Percentiles rank a stretch among this genome's conserved stretches.
Evolutionary conservation across 441 rosid species (phyloP).

Genomic region (Daphne laureola): DNA sequence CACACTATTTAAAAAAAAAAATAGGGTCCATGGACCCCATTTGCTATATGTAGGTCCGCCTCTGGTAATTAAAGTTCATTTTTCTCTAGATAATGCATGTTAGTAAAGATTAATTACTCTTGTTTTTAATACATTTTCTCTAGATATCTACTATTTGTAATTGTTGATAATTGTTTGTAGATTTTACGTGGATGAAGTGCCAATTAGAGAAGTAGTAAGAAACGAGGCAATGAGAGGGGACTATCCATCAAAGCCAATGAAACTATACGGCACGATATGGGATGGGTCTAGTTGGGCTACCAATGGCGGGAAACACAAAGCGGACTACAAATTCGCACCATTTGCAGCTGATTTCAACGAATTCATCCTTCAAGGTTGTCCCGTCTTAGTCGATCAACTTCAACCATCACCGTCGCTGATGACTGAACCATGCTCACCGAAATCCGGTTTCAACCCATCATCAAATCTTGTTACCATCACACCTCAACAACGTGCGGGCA

Average conservation of each 20-base stretch:
- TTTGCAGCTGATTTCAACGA: slow-evolving; percentile 64
- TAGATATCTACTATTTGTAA: too few species aligned
- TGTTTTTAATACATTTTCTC: too few species aligned
- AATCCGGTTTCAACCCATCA: slow-evolving; percentile 24
- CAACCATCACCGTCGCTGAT: slow-evolving; percentile 27
- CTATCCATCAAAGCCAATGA: slow-evolving; percentile 85
- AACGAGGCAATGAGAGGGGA: slow-evolving; percentile 67
- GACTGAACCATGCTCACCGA: slow-evolving; percentile 22
- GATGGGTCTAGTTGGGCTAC: slow-evolving; percentile 98
- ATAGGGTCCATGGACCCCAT: too few species aligned
- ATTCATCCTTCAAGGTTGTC: slow-evolving; percentile 62
- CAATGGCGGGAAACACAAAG: slow-evolving; percentile 70
- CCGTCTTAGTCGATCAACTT: slow-evolving; percentile 46
- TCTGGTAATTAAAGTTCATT: too few species aligned
- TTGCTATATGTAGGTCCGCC: too few species aligned
- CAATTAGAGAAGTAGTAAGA: slow-evolving; percentile 59
- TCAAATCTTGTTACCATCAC: slow-evolving; percentile 38
- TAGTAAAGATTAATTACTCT: too few species aligned
- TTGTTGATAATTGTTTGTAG: slow-evolving; percentile 21
- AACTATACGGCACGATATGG: slow-evolving; percentile 86
- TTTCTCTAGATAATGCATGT: too few species aligned
- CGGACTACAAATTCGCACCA: slow-evolving; percentile 69
- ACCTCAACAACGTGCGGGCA: slow-evolving; percentile 28
- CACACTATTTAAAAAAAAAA: too few species aligned
- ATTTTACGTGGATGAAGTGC: slow-evolving; percentile 82